Conservation (phyloP, 495 filamentous ascomycete species). For the Hyphodiscus hymeniophilus region DNA sequence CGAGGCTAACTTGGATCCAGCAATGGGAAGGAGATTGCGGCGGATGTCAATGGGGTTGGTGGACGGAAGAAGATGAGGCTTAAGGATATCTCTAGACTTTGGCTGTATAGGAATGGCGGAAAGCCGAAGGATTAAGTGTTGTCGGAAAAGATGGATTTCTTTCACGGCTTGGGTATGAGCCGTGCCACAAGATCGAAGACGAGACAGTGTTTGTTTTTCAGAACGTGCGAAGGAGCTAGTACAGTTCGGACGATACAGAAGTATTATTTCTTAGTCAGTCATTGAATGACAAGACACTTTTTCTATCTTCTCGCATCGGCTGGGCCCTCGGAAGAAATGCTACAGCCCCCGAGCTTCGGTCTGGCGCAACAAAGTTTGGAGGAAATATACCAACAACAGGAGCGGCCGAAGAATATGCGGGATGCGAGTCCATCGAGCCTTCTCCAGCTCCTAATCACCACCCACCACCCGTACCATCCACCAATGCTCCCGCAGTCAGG, state of each 20-base stretch:
- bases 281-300: too few relatives aligned
- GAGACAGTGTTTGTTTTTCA: too few relatives aligned
- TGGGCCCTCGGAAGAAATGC: constrained; percentile 41
- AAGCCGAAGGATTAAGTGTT: constrained; percentile 4
- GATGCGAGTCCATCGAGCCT: constrained; percentile 29
- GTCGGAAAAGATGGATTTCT: too few relatives aligned
- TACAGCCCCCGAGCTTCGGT: constrained; percentile 36
- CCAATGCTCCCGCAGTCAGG: constrained; percentile 24
- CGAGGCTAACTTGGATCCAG: neutral
- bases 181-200: too few relatives aligned
- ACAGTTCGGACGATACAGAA: too few relatives aligned
- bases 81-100: constrained; percentile 16
- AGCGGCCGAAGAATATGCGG: constrained; percentile 18
- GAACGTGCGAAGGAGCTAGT: too few relatives aligned
- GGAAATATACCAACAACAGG: constrained; percentile 21
- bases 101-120: constrained; percentile 14
- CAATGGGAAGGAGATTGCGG: neutral
- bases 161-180: too few relatives aligned
- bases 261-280: too few relatives aligned
- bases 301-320: too few relatives aligned
- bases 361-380: constrained; percentile 21
- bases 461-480: constrained; percentile 32
- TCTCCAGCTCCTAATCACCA: constrained; percentile 49
- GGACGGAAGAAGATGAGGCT: neutral
- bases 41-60: neutral